phyloP scores from a whole-genome alignment of 2,329 filamentous ascomycete genomes.

The Emmonsiellopsis sp. region DNA sequence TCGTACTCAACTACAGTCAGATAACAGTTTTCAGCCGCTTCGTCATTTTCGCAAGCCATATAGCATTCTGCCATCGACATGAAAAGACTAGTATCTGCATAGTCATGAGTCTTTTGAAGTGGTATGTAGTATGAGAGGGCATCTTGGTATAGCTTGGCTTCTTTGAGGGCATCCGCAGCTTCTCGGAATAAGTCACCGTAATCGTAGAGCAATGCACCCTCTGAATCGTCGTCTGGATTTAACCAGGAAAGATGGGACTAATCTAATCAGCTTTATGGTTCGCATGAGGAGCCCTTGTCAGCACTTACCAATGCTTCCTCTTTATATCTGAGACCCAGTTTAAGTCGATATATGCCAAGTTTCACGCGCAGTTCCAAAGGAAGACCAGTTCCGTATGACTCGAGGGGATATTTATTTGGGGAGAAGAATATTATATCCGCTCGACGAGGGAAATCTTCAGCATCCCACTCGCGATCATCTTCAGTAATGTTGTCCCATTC shows the following conservation, averaged over 20 bases:
- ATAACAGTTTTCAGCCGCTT: slow-evolving; percentile 68
- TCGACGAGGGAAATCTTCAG: slow-evolving; percentile 58
- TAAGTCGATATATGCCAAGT: slow-evolving; percentile 72
- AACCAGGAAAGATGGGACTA: slow-evolving; percentile 62
- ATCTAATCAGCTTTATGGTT: slow-evolving; percentile 5
- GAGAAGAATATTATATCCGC: slow-evolving; percentile 52
- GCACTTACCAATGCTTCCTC: slow-evolving; percentile 63
- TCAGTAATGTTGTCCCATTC: slow-evolving; percentile 65
- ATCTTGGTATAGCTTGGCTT: slow-evolving; percentile 41
- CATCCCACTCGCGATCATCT: slow-evolving; percentile 87
- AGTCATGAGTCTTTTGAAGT: slow-evolving; percentile 37
- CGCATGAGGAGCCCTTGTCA: not conserved
- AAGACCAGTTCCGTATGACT: slow-evolving; percentile 61
- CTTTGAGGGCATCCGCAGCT: slow-evolving; percentile 50
- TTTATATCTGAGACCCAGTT: slow-evolving; percentile 49
- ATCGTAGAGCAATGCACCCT: slow-evolving; percentile 47
- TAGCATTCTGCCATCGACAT: slow-evolving; percentile 53
- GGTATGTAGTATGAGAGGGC: slow-evolving; percentile 51
- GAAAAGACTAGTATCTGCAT: slow-evolving; percentile 41
- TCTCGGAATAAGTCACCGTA: slow-evolving; percentile 75
- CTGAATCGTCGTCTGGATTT: slow-evolving; percentile 49
- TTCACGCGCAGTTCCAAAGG: slow-evolving; percentile 77
- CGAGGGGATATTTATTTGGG: slow-evolving; percentile 41
- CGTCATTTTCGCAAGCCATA: slow-evolving; percentile 50
- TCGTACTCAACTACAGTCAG: slow-evolving; percentile 65